Percentiles rank a stretch among this genome's conserved stretches.
Evolutionary conservation across 352 stramenopile genomes (phyloP).

Genomic region (Globisporangium cederbergense): DNA sequence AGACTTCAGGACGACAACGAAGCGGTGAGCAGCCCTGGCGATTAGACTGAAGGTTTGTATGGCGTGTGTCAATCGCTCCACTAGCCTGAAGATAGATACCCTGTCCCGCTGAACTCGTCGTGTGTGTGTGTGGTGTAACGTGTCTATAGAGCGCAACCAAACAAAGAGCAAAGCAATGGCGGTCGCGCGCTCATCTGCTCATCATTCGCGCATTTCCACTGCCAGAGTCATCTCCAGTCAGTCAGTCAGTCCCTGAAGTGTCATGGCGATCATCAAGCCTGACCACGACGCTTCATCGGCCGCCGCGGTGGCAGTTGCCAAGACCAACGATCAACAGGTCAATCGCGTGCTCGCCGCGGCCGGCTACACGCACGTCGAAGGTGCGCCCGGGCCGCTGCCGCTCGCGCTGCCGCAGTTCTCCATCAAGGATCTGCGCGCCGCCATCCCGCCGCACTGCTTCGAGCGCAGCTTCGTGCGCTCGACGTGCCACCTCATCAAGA

Average conservation of each 20-base stretch:
- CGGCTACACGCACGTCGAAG: constrained; percentile 71
- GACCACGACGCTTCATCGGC: constrained; percentile 37
- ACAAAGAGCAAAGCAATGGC: neutral
- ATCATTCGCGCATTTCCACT: constrained; percentile 16
- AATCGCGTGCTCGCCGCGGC: constrained; percentile 53
- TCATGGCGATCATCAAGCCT: constrained; percentile 70
- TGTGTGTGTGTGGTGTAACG: neutral
- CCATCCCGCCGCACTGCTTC: constrained; percentile 96
- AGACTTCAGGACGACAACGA: neutral
- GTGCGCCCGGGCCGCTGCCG: constrained; percentile 72
- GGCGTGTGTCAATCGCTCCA: neutral
- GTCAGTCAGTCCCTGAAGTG: no score
- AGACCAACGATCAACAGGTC: constrained; percentile 10
- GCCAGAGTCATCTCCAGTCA: neutral
- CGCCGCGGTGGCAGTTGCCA: constrained; percentile 25
- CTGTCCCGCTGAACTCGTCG: neutral
- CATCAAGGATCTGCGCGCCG: constrained; percentile 86
- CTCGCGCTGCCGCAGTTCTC: constrained; percentile 84
- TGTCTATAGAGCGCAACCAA: neutral
- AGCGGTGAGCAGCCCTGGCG: neutral
- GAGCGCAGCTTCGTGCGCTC: constrained; percentile 91
- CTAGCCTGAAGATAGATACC: neutral
- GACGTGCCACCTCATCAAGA: constrained; percentile 90
- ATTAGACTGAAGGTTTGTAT: constrained; percentile 10
- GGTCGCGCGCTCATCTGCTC: neutral